Evolutionary conservation across 176 grass and related monocot genomes (phyloP).

Genomic region (Carex kokanica): DNA sequence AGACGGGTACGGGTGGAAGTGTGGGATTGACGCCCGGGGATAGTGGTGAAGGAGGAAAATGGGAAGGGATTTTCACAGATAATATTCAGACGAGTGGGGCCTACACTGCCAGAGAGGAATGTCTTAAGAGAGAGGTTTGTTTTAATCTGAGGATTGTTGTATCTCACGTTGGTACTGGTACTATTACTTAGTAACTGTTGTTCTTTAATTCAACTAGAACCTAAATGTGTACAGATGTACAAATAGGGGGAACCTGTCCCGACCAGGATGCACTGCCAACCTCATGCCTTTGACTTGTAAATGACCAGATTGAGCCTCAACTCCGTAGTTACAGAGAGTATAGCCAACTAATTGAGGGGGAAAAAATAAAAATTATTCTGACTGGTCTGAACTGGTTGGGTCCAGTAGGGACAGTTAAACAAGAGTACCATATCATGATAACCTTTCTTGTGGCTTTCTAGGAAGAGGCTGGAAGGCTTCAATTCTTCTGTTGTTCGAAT

Average conservation of each 20-base stretch:
- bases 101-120: constrained; percentile 86
- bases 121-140: constrained; percentile 85
- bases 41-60: constrained; percentile 44
- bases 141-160: neutral
- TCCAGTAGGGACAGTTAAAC: neutral
- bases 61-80: constrained; percentile 83
- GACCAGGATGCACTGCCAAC: neutral
- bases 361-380: neutral
- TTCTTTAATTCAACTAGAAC: neutral
- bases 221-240: neutral
- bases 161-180: neutral
- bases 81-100: constrained; percentile 96
- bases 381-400: neutral
- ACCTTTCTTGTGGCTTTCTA: constrained; percentile 18
- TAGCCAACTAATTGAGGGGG: neutral
- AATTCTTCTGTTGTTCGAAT: constrained; percentile 90
- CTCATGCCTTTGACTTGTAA: neutral
- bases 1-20: constrained; percentile 5
- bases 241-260: neutral
- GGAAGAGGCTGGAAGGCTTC: constrained; percentile 82
- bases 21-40: constrained; percentile 25
- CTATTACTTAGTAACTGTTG: neutral
- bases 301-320: neutral
- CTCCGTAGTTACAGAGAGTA: neutral
- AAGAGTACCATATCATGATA: neutral